Base-by-base conservation (phyloP, 371 early-diverging fungal genomes). In the Syncephalastrum racemosum region DNA sequence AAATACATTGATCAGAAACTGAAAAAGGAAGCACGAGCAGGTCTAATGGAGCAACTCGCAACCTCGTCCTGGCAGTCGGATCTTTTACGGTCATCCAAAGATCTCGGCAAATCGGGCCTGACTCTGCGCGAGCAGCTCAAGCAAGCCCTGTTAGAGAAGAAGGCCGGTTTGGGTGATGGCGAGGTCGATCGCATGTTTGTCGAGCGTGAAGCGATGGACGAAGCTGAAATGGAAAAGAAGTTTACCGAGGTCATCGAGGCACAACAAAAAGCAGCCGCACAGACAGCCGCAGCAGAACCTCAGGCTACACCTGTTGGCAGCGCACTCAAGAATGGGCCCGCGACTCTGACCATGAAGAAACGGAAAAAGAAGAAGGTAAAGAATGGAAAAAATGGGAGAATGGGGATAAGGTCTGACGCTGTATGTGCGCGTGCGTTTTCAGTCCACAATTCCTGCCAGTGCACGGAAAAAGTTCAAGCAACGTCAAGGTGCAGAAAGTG, bases 1-100 rank as follows among this genome's bases (percentile, higher is more conserved):
- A 88, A 88, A 55, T 94, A 90, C 63, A 87, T 94, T 70, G 90
- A 94, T 62, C 90, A 91, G 80, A 94, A 96, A 71, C 65, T 95
- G 67, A 95, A 96, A 70, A 97, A 96, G 79, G 96, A 96, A 57
- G 89, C 92, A 46, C 81, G 94, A 40, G 89, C 82, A 1, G 85
- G 81, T 15, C 71, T 96, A 23, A 64, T 95, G 44, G 87, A 90
- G 51, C 91, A 95, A 68, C 82, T 97, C 20, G 81, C 91, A 46
- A 73, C 71, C 43, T 77, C 90, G 19, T 66, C 80, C 13, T 91
- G 86, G 81, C 76, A 80, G 15, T 91, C 88, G 12, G 89, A 87
- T 16, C 64, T 94, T 19, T 63, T 97, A 59, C 77, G 84, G 56
- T 94, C 94, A 1, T 92, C 92, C 54, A 90, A 89, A 66, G 78